Percentiles rank a stretch among this genome's conserved stretches.
These are phyloP conservation scores for Vinca minor DNA, from an alignment of 257 asterid species.

Conservation along the genomic window DNA sequence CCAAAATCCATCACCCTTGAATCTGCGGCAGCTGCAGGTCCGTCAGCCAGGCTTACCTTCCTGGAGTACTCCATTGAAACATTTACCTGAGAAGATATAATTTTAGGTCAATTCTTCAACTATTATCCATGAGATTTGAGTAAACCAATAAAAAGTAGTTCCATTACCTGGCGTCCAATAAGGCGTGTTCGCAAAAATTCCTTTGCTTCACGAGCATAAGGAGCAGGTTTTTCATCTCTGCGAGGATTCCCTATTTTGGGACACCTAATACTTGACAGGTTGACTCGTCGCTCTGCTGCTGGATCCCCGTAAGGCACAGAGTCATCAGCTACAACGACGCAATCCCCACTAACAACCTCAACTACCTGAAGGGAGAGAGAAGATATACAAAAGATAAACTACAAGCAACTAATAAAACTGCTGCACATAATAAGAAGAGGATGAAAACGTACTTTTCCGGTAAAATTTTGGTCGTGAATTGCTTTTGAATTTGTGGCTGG, in stretches of 20 bases:
- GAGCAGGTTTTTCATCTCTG: conserved; percentile 84
- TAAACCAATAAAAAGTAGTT: conserved; percentile 1
- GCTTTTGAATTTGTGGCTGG: conserved; percentile 87
- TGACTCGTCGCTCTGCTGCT: conserved; percentile 85
- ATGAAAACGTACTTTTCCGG: conserved; percentile 60
- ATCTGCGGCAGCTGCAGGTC: conserved; percentile 51
- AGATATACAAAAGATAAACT: conserved; percentile 7
- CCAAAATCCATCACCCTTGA: conserved; percentile 93
- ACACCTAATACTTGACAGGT: conserved; percentile 89
- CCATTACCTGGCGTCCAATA: conserved; percentile 74
- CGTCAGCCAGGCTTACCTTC: conserved; percentile 67
- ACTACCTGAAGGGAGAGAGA: no score
- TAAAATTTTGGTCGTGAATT: conserved; percentile 88
- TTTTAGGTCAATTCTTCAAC: conserved; percentile 11
- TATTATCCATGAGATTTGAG: conserved; percentile 4
- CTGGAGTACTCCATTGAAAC: conserved; percentile 97
- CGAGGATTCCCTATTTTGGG: conserved; percentile 98
- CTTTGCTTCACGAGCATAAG: conserved; percentile 94
- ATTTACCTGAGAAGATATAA: conserved; percentile 49
- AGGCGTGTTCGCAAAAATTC: conserved; percentile 86
- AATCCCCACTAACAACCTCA: conserved; percentile 90
- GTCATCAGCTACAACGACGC: conserved; percentile 82
- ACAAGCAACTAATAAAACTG: conserved; percentile 8
- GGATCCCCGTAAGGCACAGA: conserved; percentile 90
- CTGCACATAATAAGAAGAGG: background rate